These are phyloP conservation scores for Rhodomyrtus psidioides DNA, from an alignment of 441 rosid genomes.

Conservation along the genomic window DNA sequence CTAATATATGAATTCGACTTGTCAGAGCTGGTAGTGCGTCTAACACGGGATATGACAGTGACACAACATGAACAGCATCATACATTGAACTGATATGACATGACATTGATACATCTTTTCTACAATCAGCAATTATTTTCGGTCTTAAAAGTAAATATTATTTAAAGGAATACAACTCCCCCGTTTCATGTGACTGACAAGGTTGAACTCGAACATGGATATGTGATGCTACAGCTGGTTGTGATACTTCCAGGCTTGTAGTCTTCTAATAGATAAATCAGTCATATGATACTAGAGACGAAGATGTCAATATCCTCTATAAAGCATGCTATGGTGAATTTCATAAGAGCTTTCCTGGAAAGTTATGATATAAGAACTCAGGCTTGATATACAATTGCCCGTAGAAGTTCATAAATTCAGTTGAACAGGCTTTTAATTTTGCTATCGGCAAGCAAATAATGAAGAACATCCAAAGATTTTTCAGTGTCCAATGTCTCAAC, in stretches of 20 bases:
- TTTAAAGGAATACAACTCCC: neutral
- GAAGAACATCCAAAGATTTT: neutral
- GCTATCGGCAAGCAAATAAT: neutral
- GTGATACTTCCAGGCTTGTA: neutral
- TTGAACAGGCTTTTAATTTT: neutral
- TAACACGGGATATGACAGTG: neutral
- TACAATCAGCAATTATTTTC: neutral
- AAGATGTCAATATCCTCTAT: neutral
- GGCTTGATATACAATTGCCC: neutral
- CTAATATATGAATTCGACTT: neutral
- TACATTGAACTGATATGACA: neutral
- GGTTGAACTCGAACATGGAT: neutral
- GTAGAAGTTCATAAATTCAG: neutral
- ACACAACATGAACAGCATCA: neutral
- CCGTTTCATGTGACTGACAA: neutral
- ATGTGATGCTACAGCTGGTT: neutral
- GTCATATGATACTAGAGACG: neutral
- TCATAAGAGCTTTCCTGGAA: neutral
- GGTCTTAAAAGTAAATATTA: neutral
- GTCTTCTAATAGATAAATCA: neutral
- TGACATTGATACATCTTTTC: neutral
- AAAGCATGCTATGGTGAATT: neutral
- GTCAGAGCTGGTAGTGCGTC: neutral
- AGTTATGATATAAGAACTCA: neutral
- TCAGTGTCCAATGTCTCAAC: neutral